Percentiles rank a stretch among this genome's conserved stretches.
phyloP scores from a whole-genome alignment of 306 rosid genomes.

The Castanea crenata region DNA sequence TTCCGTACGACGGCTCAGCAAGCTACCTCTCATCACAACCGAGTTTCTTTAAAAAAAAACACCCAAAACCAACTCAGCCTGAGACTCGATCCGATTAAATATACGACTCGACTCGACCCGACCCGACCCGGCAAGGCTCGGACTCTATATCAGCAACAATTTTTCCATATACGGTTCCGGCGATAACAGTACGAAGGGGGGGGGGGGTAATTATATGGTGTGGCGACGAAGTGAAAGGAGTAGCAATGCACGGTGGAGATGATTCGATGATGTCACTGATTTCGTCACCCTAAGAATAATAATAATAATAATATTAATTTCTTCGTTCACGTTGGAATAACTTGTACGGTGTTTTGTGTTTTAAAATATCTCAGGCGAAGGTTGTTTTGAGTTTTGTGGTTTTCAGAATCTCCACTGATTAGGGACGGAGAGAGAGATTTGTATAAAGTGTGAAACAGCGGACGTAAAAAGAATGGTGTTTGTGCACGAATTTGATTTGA shows the following conservation, averaged over 20 bases:
- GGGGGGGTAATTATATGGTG: not conserved
- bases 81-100: not conserved
- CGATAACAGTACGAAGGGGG: too few relatives aligned
- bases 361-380: too few relatives aligned
- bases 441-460: not conserved
- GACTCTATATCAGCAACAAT: not conserved
- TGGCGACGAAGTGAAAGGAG: not conserved
- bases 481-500: not conserved
- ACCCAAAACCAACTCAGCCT: too few relatives aligned
- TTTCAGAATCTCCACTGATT: not conserved
- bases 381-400: too few relatives aligned
- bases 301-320: too few relatives aligned
- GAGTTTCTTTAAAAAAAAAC: too few relatives aligned
- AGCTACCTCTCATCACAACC: constrained; percentile 55
- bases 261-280: not conserved
- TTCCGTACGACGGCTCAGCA: constrained; percentile 61
- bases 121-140: not conserved
- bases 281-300: not conserved
- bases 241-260: not conserved
- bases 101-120: not conserved
- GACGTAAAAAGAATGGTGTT: not conserved
- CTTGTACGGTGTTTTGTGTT: too few relatives aligned
- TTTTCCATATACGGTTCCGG: not conserved
- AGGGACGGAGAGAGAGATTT: not conserved
- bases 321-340: not conserved